phyloP scores from a whole-genome alignment of 805 yeast species.

The Yarrowia bubula region DNA sequence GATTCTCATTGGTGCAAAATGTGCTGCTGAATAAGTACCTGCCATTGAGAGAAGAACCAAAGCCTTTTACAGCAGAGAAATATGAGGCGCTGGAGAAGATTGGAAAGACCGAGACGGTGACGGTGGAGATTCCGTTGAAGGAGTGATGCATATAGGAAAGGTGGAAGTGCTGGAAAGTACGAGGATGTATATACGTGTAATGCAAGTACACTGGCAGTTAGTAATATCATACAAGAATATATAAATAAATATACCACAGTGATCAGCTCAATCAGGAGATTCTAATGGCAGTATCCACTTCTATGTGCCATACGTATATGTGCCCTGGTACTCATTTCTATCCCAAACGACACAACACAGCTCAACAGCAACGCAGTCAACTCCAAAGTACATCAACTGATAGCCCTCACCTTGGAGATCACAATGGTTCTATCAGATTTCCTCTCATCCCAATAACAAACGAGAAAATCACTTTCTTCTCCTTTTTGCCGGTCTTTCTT shows the following conservation, averaged over 20 bases:
- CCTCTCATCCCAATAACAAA: too few relatives aligned
- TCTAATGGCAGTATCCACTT: too few relatives aligned
- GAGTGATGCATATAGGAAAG: not conserved
- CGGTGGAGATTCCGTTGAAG: not conserved
- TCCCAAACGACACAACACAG: too few relatives aligned
- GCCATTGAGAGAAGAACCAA: slow-evolving; percentile 49
- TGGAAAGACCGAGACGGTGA: not conserved
- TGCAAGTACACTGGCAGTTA: too few relatives aligned
- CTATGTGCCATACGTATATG: too few relatives aligned
- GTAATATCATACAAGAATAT: too few relatives aligned
- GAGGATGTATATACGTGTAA: too few relatives aligned
- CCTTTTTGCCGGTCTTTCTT: not conserved
- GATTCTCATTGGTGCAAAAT: slow-evolving; percentile 74
- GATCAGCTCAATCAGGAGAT: too few relatives aligned
- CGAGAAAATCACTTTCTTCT: not conserved
- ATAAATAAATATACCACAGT: too few relatives aligned
- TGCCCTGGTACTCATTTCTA: too few relatives aligned
- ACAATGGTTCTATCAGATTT: too few relatives aligned
- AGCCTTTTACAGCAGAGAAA: not conserved
- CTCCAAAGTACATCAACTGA: not conserved
- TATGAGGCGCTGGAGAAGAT: slow-evolving; percentile 20
- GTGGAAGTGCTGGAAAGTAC: too few relatives aligned
- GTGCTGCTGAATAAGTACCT: slow-evolving; percentile 60
- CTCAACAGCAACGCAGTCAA: not conserved
- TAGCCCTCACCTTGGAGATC: not conserved